Percentiles rank a stretch among this genome's conserved stretches.
Evolutionary conservation across 2,329 filamentous ascomycete genomes (phyloP).

Genomic region (Xylariaceae sp.): DNA sequence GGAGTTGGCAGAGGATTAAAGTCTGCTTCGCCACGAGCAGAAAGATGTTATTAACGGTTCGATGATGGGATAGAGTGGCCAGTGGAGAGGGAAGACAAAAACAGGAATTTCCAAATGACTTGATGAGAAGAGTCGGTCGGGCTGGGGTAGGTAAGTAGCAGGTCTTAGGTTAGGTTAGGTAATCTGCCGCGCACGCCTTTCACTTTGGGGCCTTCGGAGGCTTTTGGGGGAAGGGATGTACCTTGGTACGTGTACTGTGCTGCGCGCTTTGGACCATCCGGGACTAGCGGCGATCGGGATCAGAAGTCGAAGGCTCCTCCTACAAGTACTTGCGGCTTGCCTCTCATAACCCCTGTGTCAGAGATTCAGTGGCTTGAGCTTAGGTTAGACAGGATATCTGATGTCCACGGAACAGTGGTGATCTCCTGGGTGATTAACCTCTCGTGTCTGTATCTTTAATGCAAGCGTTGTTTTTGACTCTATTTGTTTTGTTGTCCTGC

Average conservation of each 20-base stretch:
- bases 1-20: no score
- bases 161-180: slow-evolving; percentile 3
- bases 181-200: neutral
- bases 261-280: slow-evolving; percentile 8
- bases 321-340: neutral
- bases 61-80: slow-evolving; percentile 4
- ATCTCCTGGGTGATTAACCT: no score
- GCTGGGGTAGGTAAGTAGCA: no score
- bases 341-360: no score
- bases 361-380: neutral
- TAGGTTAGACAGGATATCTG: neutral
- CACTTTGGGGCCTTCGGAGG: neutral
- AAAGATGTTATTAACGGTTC: slow-evolving; percentile 2
- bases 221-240: neutral
- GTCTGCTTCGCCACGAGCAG: no score
- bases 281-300: slow-evolving; percentile 21
- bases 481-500: no score
- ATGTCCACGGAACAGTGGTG: neutral
- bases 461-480: no score
- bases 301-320: slow-evolving; percentile 7
- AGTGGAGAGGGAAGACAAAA: neutral
- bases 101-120: slow-evolving; percentile 6
- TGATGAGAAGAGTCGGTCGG: slow-evolving; percentile 1
- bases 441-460: no score
- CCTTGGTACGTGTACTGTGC: neutral